Evolutionary conservation across 768 basidiomycete species (phyloP).

Genomic region (Amanita phalloides): DNA sequence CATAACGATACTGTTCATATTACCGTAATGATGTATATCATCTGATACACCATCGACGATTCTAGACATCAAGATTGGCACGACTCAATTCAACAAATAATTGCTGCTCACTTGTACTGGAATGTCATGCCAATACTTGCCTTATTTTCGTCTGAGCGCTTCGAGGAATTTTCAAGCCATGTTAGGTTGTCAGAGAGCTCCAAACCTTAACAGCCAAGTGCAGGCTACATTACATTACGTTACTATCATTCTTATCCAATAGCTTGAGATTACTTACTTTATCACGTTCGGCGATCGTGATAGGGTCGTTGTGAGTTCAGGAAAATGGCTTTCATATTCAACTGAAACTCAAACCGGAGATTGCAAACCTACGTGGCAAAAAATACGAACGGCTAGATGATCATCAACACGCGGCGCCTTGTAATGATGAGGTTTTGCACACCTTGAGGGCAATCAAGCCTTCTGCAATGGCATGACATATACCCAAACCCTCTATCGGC

Average conservation of each 20-base stretch:
- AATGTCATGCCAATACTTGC: constrained; percentile 62
- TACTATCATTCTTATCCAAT: neutral
- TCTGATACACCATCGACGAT: constrained; percentile 65
- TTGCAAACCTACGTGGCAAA: constrained; percentile 66
- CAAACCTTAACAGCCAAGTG: constrained; percentile 73
- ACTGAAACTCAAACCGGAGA: neutral
- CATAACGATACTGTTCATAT: constrained; percentile 3
- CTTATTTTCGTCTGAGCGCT: neutral
- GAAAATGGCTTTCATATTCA: constrained; percentile 51
- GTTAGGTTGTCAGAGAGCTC: neutral
- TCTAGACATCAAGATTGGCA: constrained; percentile 22
- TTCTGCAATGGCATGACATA: constrained; percentile 78
- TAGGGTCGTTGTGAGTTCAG: constrained; percentile 69
- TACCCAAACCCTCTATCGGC: constrained; percentile 70
- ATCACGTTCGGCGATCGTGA: constrained; percentile 70
- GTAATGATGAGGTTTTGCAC: constrained; percentile 8
- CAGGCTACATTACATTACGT: constrained; percentile 40
- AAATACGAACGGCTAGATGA: constrained; percentile 65
- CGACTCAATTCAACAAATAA: neutral
- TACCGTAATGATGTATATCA: constrained; percentile 65
- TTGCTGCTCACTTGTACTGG: constrained; percentile 53
- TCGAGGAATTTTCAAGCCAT: neutral
- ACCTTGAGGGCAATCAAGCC: constrained; percentile 67
- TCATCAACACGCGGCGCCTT: neutral
- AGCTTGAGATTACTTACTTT: constrained; percentile 38